phyloP scores from a whole-genome alignment of 331 rosid genomes.

The Malus hybrid region DNA sequence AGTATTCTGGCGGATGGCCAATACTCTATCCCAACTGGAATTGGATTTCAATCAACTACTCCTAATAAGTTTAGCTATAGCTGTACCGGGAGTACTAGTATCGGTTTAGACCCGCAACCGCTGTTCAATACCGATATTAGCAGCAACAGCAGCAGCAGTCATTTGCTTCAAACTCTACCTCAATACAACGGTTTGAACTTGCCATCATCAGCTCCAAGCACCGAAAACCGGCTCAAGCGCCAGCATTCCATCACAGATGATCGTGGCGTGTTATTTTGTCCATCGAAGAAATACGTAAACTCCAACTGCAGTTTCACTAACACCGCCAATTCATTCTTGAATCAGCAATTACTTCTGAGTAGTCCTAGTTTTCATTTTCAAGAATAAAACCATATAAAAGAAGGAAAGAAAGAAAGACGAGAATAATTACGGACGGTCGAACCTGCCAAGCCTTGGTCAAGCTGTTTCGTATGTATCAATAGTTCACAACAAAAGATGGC shows the following conservation, averaged over 20 bases:
- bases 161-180: constrained; percentile 29
- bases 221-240: constrained; percentile 41
- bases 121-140: background rate
- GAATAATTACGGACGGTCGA: background rate
- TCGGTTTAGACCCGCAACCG: constrained; percentile 14
- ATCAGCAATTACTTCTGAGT: constrained; percentile 38
- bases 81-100: background rate
- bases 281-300: constrained; percentile 39
- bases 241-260: constrained; percentile 27
- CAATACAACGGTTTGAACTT: constrained; percentile 11
- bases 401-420: no score
- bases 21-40: constrained; percentile 16
- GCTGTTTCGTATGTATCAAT: background rate
- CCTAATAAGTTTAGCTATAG: constrained; percentile 2
- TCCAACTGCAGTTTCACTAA: constrained; percentile 28
- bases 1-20: constrained; percentile 39
- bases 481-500: background rate
- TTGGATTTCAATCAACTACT: constrained; percentile 3
- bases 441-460: background rate
- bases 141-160: background rate
- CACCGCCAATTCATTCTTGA: constrained; percentile 29
- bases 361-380: constrained; percentile 45
- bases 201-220: constrained; percentile 10
- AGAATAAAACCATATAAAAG: constrained; percentile 3
- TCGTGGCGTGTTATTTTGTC: background rate